phyloP scores from a whole-genome alignment of 352 stramenopile genomes.

The Phytopythium montanum region DNA sequence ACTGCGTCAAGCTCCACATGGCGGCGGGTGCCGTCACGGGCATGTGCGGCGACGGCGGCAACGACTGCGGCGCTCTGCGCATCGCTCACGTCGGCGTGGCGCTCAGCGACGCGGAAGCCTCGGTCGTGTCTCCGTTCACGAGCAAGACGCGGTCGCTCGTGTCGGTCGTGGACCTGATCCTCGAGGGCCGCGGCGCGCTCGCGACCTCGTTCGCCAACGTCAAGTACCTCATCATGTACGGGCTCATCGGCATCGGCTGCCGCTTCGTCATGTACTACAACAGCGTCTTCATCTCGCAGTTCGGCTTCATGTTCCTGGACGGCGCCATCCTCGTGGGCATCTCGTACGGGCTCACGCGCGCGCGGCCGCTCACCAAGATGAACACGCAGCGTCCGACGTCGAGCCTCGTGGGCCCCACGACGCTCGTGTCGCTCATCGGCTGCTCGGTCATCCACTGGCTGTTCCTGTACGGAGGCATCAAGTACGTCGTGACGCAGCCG shows the following conservation, averaged over 20 bases:
- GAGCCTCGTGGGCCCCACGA: slow-evolving; percentile 76
- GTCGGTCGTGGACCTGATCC: slow-evolving; percentile 76
- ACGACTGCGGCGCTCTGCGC: slow-evolving; percentile 90
- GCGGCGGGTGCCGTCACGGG: slow-evolving; percentile 55
- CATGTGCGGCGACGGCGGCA: slow-evolving; percentile 87
- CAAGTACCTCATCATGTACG: slow-evolving; percentile 90
- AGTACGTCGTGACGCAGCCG: slow-evolving; percentile 44
- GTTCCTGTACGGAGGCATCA: slow-evolving; percentile 65
- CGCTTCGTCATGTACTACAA: slow-evolving; percentile 88
- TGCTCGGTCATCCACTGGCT: slow-evolving; percentile 64
- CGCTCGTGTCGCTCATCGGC: slow-evolving; percentile 57
- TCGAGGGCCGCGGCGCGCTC: slow-evolving; percentile 77
- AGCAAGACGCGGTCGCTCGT: slow-evolving; percentile 70
- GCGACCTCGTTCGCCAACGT: slow-evolving; percentile 79
- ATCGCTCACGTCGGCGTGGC: slow-evolving; percentile 90
- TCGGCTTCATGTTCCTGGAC: slow-evolving; percentile 81
- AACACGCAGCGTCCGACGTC: slow-evolving; percentile 73
- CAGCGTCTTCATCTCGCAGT: slow-evolving; percentile 84
- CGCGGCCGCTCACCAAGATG: slow-evolving; percentile 50
- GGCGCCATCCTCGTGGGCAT: slow-evolving; percentile 75
- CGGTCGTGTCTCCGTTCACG: slow-evolving; percentile 88
- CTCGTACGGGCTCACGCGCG: slow-evolving; percentile 76
- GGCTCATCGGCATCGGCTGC: slow-evolving; percentile 77
- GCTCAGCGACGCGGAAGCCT: slow-evolving; percentile 87
- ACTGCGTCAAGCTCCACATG: slow-evolving; percentile 75